These are phyloP conservation scores for Magnusiomyces magnusii DNA, from an alignment of 1,139 yeast species.

Conservation along the genomic window DNA sequence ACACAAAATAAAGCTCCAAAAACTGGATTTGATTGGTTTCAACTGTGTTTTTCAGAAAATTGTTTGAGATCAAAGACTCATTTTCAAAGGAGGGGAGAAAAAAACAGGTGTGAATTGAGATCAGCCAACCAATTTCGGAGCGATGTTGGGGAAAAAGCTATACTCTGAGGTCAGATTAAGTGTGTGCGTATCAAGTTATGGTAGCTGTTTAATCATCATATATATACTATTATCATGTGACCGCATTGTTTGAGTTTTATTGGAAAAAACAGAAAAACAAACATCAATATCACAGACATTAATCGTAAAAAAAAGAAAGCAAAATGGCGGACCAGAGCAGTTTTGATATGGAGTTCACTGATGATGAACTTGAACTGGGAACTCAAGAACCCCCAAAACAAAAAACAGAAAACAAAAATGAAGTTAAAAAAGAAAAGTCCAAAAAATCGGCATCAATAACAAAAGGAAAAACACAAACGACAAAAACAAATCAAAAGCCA, in stretches of 20 bases:
- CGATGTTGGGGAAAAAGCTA: background rate
- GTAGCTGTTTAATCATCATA: background rate
- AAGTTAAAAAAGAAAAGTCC: background rate
- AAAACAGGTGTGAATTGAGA: too few species aligned
- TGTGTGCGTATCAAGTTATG: background rate
- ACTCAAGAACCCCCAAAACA: background rate
- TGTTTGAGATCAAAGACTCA: too few species aligned
- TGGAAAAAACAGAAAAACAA: background rate
- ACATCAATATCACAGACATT: too few species aligned
- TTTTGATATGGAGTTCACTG: background rate
- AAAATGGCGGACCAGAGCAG: background rate
- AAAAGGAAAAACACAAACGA: background rate
- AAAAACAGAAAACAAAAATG: background rate
- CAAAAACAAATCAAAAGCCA: background rate
- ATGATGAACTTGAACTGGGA: background rate
- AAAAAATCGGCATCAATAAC: too few species aligned
- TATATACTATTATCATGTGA: background rate
- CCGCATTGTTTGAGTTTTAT: too few species aligned
- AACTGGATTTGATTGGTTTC: too few species aligned
- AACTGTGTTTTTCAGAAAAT: too few species aligned
- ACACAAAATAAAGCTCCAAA: too few species aligned
- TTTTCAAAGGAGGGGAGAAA: too few species aligned
- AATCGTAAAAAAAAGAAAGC: background rate
- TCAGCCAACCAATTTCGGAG: too few species aligned
- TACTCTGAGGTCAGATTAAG: background rate